Base-by-base conservation (phyloP, 495 filamentous ascomycete genomes). In the Trichocladium uniseriatum region DNA sequence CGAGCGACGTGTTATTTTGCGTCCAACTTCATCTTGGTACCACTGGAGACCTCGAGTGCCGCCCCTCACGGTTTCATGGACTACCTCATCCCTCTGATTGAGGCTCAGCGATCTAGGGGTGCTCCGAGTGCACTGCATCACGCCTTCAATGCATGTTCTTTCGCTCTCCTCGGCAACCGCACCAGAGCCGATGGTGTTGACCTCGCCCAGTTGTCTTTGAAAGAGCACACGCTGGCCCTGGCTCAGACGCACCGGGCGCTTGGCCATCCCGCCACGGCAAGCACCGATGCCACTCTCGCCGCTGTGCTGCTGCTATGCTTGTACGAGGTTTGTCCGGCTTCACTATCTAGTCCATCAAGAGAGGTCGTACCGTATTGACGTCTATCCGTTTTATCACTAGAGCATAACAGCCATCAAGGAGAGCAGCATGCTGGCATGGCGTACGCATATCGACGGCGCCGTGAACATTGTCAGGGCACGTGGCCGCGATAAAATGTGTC, bases 121-220 rank as follows among this genome's bases (percentile, higher is more conserved):
- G n/a, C n/a, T n/a, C n/a, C n/a, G n/a, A 76, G 75, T 9, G 70
- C 72, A 19, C 52, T 86, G 6, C 68, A 69, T 7, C 60, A 75
- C 31, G 77, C 78, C 34, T 80, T 82, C 39, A 69, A 77, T 32
- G 79, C 82, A 1, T 78, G 82, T 44, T 69, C 80, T 16, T 69
- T 79, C 54, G 77, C 77, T 5, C 70, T 75, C 56, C 65, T 64
- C 52, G 69, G 53, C 53, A 80, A 69, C 51, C 59, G 54, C 18
- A 59, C 43, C 57, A 75, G 45, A 53, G 67, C 47, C 34, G 36
- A 54, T 40, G 59, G 59, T 6, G 45, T 55, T n/a, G 40, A 61
- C 44, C 62, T 54, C 45, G 58, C 36, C 58, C 69, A 56, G 58
- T 66, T 59, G 58, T 67, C 74, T 9, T 27, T 70, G 38, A 56